A percentile compares a stretch with the other conserved stretches of the same genome.
Conservation (phyloP, 352 stramenopile genomes). For the Globisporangium acanthophoron region DNA sequence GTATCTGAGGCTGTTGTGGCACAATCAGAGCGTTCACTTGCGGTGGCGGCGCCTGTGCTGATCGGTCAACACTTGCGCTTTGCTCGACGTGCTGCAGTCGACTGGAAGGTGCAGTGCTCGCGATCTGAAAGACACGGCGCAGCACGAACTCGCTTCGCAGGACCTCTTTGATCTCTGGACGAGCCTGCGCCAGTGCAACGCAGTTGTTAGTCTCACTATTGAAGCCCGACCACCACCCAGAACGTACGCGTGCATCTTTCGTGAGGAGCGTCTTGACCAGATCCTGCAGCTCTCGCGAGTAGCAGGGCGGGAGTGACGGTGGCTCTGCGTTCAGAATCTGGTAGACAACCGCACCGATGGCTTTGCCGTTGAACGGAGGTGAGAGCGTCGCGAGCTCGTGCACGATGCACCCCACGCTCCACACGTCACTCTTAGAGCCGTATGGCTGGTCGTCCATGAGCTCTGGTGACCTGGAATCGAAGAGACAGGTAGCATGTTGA, state of each 20-base stretch:
- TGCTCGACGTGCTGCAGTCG: constrained; percentile 23
- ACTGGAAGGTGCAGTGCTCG: constrained; percentile 25
- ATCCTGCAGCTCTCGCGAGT: constrained; percentile 23
- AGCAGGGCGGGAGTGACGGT: constrained; percentile 18
- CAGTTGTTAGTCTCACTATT: neutral
- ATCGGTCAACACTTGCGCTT: neutral
- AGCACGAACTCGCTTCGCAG: constrained; percentile 23
- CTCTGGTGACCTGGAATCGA: constrained; percentile 50
- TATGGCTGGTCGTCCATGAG: constrained; percentile 61
- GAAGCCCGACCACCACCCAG: neutral
- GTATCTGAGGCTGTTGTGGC: neutral
- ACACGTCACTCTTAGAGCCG: constrained; percentile 71
- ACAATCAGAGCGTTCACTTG: neutral
- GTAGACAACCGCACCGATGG: constrained; percentile 51
- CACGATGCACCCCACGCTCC: constrained; percentile 81
- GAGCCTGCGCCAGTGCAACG: constrained; percentile 9
- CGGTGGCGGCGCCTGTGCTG: too few species aligned
- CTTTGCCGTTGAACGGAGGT: constrained; percentile 56
- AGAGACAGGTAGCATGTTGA: neutral
- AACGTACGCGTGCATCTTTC: constrained; percentile 33
- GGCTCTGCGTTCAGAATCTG: constrained; percentile 39
- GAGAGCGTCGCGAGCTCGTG: constrained; percentile 60
- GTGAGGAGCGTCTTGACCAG: constrained; percentile 30
- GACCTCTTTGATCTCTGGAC: constrained; percentile 20
- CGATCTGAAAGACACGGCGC: constrained; percentile 21